Evolutionary conservation across 441 rosid genomes (phyloP).

Genomic region (Lepidium campestre): DNA sequence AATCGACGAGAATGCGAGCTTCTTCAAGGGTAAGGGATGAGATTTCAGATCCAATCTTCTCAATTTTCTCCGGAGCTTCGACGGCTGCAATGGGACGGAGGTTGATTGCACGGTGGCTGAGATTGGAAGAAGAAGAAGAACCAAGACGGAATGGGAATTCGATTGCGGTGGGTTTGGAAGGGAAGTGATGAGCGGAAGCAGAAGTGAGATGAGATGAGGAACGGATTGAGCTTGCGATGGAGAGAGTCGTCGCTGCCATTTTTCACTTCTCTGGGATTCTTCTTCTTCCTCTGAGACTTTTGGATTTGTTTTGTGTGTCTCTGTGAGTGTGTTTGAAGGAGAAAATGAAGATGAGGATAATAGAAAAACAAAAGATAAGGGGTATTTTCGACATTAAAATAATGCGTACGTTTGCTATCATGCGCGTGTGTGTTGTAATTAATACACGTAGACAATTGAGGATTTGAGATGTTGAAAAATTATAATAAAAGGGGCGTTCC

Average conservation of each 20-base stretch:
- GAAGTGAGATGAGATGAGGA: constrained; percentile 21
- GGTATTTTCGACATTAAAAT: background rate
- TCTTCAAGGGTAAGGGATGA: constrained; percentile 68
- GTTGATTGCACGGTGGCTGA: constrained; percentile 35
- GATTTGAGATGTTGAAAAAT: no score
- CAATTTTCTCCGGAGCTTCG: constrained; percentile 68
- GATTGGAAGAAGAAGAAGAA: constrained; percentile 12
- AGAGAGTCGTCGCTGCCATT: constrained; percentile 45
- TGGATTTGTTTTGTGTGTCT: background rate
- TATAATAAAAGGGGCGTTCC: constrained; percentile 37
- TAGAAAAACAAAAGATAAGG: constrained; percentile 28
- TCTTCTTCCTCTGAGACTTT: background rate
- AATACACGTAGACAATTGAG: no score
- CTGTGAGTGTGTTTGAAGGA: background rate
- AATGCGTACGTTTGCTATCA: background rate
- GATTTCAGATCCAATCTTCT: constrained; percentile 61
- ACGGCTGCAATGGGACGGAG: constrained; percentile 59
- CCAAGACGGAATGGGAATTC: constrained; percentile 28
- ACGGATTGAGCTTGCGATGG: constrained; percentile 33
- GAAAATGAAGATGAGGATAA: background rate
- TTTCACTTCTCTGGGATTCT: background rate
- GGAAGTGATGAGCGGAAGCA: constrained; percentile 16
- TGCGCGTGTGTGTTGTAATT: background rate
- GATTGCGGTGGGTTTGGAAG: constrained; percentile 8
- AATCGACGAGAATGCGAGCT: constrained; percentile 74